Conservation (phyloP, 495 filamentous ascomycete genomes). For the Aspergillus nidulans region DNA sequence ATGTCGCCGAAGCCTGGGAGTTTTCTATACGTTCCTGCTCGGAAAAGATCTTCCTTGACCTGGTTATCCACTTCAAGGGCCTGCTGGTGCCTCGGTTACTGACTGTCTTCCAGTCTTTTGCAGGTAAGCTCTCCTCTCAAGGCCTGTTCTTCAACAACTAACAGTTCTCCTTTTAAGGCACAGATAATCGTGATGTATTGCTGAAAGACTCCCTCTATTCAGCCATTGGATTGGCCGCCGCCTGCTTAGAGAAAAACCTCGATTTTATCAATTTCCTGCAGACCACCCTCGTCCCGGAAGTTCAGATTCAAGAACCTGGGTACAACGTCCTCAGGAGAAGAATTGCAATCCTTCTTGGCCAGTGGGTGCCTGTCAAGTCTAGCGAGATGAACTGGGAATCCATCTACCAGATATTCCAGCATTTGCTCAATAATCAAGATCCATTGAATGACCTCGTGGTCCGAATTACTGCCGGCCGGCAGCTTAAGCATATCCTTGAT, state of each 20-base stretch:
- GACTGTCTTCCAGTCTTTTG: constrained; percentile 69
- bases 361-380: constrained; percentile 80
- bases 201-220: constrained; percentile 92
- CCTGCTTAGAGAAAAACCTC: constrained; percentile 62
- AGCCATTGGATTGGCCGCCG: constrained; percentile 79
- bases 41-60: constrained; percentile 88
- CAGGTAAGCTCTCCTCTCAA: constrained; percentile 43
- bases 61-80: constrained; percentile 80
- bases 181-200: constrained; percentile 63
- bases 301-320: constrained; percentile 67
- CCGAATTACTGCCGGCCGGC: constrained; percentile 81
- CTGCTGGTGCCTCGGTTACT: constrained; percentile 71
- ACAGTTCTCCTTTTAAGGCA: constrained; percentile 28
- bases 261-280: constrained; percentile 80
- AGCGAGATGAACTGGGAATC: constrained; percentile 57
- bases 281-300: constrained; percentile 69
- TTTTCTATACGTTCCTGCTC: constrained; percentile 70
- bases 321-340: constrained; percentile 85
- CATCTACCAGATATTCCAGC: constrained; percentile 86
- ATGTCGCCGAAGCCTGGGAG: constrained; percentile 42
- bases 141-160: neutral
- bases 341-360: constrained; percentile 79
- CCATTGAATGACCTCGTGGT: constrained; percentile 85
- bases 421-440: constrained; percentile 75
- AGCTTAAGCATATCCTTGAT: constrained; percentile 72